Percentiles rank a stretch among this genome's conserved stretches.
Conservation (phyloP, 257 asterid species). For the Solanum rostratum region DNA sequence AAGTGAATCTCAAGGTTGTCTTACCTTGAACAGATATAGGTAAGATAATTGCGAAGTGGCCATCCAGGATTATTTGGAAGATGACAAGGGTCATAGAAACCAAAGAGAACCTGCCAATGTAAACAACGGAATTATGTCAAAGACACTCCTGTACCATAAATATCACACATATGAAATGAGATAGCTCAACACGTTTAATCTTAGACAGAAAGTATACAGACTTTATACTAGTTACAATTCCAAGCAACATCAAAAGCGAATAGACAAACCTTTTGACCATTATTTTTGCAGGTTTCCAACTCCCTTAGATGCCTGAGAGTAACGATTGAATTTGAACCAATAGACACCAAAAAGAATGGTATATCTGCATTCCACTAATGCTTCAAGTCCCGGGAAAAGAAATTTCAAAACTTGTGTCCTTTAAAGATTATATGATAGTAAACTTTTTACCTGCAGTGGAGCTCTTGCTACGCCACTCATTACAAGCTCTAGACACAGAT, state of each 20-base stretch:
- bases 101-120: constrained; percentile 57
- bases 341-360: constrained; percentile 71
- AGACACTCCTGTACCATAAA: not conserved
- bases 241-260: not conserved
- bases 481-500: constrained; percentile 54
- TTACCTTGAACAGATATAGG: constrained; percentile 63
- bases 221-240: not conserved
- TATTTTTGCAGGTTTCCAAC: constrained; percentile 55
- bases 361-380: constrained; percentile 38
- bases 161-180: not conserved
- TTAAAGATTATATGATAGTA: not conserved
- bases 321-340: constrained; percentile 46
- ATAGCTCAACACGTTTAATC: not conserved
- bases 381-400: constrained; percentile 6
- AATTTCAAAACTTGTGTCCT: not conserved
- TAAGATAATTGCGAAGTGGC: constrained; percentile 84
- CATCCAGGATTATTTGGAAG: constrained; percentile 85
- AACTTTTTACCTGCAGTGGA: constrained; percentile 59
- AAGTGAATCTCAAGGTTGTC: no score
- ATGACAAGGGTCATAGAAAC: constrained; percentile 87
- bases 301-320: constrained; percentile 50
- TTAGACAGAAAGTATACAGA: not conserved
- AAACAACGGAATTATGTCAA: not conserved
- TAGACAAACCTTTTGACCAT: constrained; percentile 51
- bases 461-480: constrained; percentile 64